A percentile compares a stretch with the other conserved stretches of the same genome.
phyloP scores from a whole-genome alignment of 208 protist species.

The Blechomonas ayalai region DNA sequence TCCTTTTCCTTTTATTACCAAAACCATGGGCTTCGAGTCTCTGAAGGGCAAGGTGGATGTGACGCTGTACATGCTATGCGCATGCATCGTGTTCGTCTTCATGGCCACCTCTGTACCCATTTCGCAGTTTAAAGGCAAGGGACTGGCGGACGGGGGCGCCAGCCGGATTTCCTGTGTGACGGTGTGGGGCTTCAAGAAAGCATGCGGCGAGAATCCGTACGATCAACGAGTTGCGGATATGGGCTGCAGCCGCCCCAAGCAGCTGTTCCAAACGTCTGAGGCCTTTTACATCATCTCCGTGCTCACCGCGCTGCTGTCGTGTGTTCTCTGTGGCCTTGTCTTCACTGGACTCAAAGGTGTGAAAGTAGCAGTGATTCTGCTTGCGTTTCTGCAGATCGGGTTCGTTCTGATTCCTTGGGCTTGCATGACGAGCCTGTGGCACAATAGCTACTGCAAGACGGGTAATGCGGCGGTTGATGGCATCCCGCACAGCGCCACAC shows the following conservation, averaged over 20 bases:
- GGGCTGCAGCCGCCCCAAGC: conserved; percentile 8
- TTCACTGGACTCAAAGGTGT: conserved; percentile 24
- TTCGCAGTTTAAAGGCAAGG: conserved; percentile 44
- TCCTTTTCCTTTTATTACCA: conserved; percentile 4
- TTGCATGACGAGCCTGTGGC: conserved; percentile 40
- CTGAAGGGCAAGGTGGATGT: conserved; percentile 27
- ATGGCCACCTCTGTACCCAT: conserved; percentile 35
- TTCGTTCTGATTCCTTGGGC: conserved; percentile 39
- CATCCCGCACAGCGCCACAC: conserved; percentile 15
- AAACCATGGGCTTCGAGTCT: conserved; percentile 42
- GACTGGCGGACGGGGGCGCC: conserved; percentile 10
- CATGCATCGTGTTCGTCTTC: conserved; percentile 41
- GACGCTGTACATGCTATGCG: conserved; percentile 32
- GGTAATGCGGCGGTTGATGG: conserved; percentile 1
- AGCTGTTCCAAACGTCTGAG: conserved; percentile 37
- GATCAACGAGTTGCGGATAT: conserved; percentile 11
- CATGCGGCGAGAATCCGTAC: conserved; percentile 18
- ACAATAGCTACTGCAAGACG: conserved; percentile 21
- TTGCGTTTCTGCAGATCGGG: conserved; percentile 14
- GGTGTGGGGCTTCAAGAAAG: conserved; percentile 42
- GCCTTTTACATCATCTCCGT: conserved; percentile 58
- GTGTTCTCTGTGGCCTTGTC: conserved; percentile 14
- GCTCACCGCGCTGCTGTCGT: conserved; percentile 20
- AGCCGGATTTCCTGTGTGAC: conserved; percentile 38
- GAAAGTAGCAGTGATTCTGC: conserved; percentile 11